Conservation (phyloP, 2,329 filamentous ascomycete species). For the Talaromyces sp. region DNA sequence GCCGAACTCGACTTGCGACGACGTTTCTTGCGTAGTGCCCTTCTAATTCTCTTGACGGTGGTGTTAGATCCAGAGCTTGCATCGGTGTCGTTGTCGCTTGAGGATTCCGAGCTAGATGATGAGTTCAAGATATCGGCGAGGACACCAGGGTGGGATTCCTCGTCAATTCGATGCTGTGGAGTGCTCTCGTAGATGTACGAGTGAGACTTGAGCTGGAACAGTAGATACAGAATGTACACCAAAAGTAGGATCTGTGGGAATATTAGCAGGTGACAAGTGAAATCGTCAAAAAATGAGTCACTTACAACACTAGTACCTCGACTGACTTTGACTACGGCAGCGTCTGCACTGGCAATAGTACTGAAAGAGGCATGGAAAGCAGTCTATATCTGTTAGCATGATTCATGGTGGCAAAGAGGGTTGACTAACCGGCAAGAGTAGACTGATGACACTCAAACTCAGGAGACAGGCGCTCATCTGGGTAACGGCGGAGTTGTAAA, state of each 20-base stretch:
- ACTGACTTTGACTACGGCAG: slow-evolving; percentile 70
- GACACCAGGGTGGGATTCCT: slow-evolving; percentile 76
- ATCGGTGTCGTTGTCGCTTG: slow-evolving; percentile 56
- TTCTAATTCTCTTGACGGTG: slow-evolving; percentile 65
- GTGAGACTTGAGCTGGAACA: slow-evolving; percentile 88
- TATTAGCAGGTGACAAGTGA: background rate
- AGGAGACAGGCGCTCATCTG: slow-evolving; percentile 89
- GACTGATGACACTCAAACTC: slow-evolving; percentile 79
- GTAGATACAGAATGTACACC: slow-evolving; percentile 74
- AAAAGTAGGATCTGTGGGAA: slow-evolving; percentile 54
- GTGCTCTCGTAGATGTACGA: slow-evolving; percentile 85
- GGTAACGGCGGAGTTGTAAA: slow-evolving; percentile 87
- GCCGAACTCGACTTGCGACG: slow-evolving; percentile 69
- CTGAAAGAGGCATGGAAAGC: slow-evolving; percentile 82
- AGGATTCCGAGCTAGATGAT: slow-evolving; percentile 50
- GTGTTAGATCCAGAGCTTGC: slow-evolving; percentile 60
- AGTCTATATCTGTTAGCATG: slow-evolving; percentile 47
- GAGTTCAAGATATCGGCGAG: slow-evolving; percentile 73
- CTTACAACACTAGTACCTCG: slow-evolving; percentile 76
- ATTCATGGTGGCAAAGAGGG: background rate
- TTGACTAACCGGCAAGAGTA: slow-evolving; percentile 65
- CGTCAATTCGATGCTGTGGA: slow-evolving; percentile 82
- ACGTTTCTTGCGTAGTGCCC: slow-evolving; percentile 62
- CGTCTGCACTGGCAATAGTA: slow-evolving; percentile 56
- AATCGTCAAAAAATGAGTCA: slow-evolving; percentile 14